phyloP scores from a whole-genome alignment of 1,284 basidiomycete species.

The Cryptococcus sp. region DNA sequence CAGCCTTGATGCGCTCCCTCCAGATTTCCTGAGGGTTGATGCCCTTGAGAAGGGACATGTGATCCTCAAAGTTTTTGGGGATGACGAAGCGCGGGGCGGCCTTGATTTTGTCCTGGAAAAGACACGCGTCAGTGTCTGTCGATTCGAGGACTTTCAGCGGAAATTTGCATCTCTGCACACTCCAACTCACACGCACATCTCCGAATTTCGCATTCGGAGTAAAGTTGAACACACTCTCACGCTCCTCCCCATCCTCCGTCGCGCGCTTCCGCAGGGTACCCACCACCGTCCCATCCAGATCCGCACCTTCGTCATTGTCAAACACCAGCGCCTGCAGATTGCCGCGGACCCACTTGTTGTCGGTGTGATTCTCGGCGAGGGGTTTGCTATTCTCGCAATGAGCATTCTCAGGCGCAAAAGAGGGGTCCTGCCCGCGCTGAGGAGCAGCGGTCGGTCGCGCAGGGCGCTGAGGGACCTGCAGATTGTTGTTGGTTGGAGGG shows the following conservation, averaged over 20 bases:
- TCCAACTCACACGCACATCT: background rate
- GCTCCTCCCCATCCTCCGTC: background rate
- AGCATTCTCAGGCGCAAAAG: too few species aligned
- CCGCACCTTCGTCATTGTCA: background rate
- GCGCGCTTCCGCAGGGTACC: background rate
- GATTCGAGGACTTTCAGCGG: background rate
- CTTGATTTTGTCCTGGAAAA: background rate
- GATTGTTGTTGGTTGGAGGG: too few species aligned
- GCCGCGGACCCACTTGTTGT: background rate
- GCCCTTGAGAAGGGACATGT: background rate
- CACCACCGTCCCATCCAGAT: background rate
- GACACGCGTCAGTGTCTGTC: too few species aligned
- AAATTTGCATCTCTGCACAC: background rate
- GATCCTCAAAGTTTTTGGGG: constrained; percentile 2
- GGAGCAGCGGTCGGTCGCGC: too few species aligned
- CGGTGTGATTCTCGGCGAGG: too few species aligned
- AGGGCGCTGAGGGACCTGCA: too few species aligned
- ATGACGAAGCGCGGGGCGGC: constrained; percentile 8
- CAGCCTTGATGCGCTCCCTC: background rate
- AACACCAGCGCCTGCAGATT: background rate
- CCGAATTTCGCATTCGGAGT: constrained; percentile 5
- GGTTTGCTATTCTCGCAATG: too few species aligned
- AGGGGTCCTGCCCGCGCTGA: too few species aligned
- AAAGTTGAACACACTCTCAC: constrained; percentile 9
- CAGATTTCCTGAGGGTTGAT: constrained; percentile 6